Evolutionary conservation across 2,329 filamentous ascomycete genomes (phyloP), one percentile per base, ranked within the genome.

Genomic region (Seiridium cupressi): DNA sequence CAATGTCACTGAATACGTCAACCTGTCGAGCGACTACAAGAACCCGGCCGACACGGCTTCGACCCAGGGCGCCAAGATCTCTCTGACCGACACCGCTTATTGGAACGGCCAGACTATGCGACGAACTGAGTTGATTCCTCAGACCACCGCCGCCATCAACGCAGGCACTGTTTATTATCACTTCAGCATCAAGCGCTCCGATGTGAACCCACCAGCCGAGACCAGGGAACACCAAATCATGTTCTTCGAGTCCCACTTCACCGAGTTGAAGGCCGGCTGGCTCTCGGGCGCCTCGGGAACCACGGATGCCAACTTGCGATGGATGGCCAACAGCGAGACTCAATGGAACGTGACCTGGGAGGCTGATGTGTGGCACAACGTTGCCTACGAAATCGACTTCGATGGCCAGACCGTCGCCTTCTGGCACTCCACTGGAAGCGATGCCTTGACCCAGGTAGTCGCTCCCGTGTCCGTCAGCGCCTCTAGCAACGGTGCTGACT

Each of bases 31-130:
- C 0, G 72, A 74, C 59, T 87, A 80, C 79, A 88, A 88, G 76
- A 90, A 90, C 74, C 84, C 87, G 0, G 82, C 82, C 65, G 88
- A 91, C 72, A 78, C 77, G 0, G 78, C 77, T 54, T 87, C 85
- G 55, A 81, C 77, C 42, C 84, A 90, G 73, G 89, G 89, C 18
- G 85, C 84, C 65, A 88, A 89, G 70, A 85, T 92, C 73, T 89
- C 86, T 4, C 87, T 92, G 55, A 77, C 81, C 68, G 73, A 73
- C 67, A 88, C 84, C 1, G 81, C 89, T 1, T 89, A 85, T 72
- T 92, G 89, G 89, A 88, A 91, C 73, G 86, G 85, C 31, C 87
- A 90, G 70, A 84, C 73, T 53, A 91, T 91, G 89, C 85, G 88
- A 71, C 83, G 89, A 56, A 91, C 87, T 0, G 89, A 92, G 75